A percentile compares a stretch with the other conserved stretches of the same genome.
These are phyloP conservation scores for Cutaneotrichosporon sp. DNA, from an alignment of 1,284 basidiomycete genomes.

Conservation along the genomic window DNA sequence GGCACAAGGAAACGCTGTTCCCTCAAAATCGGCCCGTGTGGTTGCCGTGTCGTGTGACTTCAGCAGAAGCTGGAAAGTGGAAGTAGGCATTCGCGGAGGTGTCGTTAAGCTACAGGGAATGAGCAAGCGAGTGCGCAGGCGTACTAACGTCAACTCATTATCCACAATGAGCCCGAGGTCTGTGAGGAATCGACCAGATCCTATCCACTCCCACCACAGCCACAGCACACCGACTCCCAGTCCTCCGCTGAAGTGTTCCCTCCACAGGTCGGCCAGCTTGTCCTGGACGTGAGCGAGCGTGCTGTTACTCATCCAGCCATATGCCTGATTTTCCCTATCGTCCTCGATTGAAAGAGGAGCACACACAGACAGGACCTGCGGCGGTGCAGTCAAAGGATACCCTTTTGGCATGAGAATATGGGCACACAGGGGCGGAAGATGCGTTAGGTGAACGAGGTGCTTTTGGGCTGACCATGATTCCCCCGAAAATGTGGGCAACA, in stretches of 20 bases:
- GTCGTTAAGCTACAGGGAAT: neutral
- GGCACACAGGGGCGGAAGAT: conserved; percentile 33
- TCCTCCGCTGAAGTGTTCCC: neutral
- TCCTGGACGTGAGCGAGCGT: conserved; percentile 1
- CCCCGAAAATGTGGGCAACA: too few relatives aligned
- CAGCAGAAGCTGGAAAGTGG: conserved; percentile 32
- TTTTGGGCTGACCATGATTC: neutral
- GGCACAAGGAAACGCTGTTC: conserved; percentile 40
- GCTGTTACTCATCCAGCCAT: conserved; percentile 21
- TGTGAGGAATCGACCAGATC: conserved; percentile 27
- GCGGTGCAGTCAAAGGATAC: conserved; percentile 28
- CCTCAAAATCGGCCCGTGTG: conserved; percentile 34
- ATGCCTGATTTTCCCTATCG: too few relatives aligned
- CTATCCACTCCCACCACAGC: conserved; percentile 46
- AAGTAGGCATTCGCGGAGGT: conserved; percentile 9
- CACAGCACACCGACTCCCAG: conserved; percentile 25
- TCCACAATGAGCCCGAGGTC: conserved; percentile 22
- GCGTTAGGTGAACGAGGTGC: conserved; percentile 13
- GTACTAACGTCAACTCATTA: neutral
- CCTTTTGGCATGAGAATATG: conserved; percentile 22
- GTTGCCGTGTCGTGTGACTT: conserved; percentile 32
- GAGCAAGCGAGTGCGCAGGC: too few relatives aligned
- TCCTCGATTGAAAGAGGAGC: too few relatives aligned
- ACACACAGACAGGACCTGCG: conserved; percentile 14
- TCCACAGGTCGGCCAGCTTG: conserved; percentile 15